Percentiles rank a stretch among this genome's conserved stretches.
These are phyloP conservation scores for Fraxinus greggii DNA, from an alignment of 305 asterid species.

Conservation along the genomic window DNA sequence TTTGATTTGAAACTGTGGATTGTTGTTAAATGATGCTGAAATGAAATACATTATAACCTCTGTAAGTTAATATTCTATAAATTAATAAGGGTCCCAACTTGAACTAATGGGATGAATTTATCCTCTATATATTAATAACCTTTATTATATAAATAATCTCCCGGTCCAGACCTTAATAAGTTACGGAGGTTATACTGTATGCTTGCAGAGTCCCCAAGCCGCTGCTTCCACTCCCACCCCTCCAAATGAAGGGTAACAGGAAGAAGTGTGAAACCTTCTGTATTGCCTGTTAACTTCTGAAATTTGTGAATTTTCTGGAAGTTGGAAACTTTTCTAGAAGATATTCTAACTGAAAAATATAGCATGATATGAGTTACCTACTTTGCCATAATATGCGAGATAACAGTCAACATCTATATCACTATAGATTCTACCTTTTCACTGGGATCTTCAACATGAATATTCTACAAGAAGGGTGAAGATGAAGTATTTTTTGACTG, in stretches of 20 bases:
- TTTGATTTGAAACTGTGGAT: background rate
- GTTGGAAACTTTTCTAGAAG: background rate
- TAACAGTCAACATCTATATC: background rate
- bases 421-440: background rate
- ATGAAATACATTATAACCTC: background rate
- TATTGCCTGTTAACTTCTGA: background rate
- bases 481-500: background rate
- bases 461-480: background rate
- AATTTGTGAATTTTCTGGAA: background rate
- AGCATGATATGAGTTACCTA: background rate
- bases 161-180: background rate
- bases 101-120: background rate
- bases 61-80: background rate
- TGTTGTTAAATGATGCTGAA: background rate
- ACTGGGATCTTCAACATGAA: background rate
- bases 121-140: background rate
- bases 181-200: background rate
- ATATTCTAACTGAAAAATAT: background rate
- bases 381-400: background rate
- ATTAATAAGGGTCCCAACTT: background rate
- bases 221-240: background rate
- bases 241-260: background rate
- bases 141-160: background rate
- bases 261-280: background rate
- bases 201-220: background rate